These are phyloP conservation scores for Inga oerstediana DNA, from an alignment of 306 rosid genomes.

Conservation along the genomic window DNA sequence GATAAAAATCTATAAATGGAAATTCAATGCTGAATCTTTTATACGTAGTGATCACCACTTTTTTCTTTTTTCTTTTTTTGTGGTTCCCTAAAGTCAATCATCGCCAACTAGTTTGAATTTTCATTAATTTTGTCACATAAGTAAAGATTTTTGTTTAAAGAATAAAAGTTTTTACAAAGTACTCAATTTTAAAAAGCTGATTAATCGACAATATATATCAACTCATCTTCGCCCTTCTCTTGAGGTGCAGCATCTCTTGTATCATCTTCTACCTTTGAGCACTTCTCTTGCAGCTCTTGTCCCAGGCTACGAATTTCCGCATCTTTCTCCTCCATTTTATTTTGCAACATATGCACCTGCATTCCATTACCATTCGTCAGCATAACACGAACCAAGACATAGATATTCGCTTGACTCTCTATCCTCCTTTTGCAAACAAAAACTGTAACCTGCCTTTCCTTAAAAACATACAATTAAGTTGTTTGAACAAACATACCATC, in stretches of 20 bases:
- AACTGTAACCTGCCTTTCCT: background rate
- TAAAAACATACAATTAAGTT: background rate
- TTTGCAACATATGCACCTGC: conserved; percentile 75
- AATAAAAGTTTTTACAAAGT: conserved; percentile 22
- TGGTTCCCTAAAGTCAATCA: too few species aligned
- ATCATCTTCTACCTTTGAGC: conserved; percentile 34
- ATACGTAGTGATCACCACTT: background rate
- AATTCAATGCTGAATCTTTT: background rate
- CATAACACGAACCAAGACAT: too few species aligned
- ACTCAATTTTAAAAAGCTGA: background rate
- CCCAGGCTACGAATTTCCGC: conserved; percentile 50
- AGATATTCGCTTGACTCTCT: background rate
- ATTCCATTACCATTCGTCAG: background rate
- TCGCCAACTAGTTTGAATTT: background rate
- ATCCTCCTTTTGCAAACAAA: background rate
- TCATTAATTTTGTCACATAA: background rate
- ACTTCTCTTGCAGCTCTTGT: conserved; percentile 51
- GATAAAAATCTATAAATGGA: too few species aligned
- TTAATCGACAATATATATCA: conserved; percentile 35
- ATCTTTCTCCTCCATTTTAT: conserved; percentile 72
- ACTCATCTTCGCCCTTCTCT: conserved; percentile 35
- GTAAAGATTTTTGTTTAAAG: background rate
- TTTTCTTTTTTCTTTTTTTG: too few species aligned
- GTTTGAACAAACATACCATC: background rate
- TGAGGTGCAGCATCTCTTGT: conserved; percentile 43